These are phyloP conservation scores for Pyricularia sp. DNA, from an alignment of 2,329 filamentous ascomycete species.

Conservation along the genomic window DNA sequence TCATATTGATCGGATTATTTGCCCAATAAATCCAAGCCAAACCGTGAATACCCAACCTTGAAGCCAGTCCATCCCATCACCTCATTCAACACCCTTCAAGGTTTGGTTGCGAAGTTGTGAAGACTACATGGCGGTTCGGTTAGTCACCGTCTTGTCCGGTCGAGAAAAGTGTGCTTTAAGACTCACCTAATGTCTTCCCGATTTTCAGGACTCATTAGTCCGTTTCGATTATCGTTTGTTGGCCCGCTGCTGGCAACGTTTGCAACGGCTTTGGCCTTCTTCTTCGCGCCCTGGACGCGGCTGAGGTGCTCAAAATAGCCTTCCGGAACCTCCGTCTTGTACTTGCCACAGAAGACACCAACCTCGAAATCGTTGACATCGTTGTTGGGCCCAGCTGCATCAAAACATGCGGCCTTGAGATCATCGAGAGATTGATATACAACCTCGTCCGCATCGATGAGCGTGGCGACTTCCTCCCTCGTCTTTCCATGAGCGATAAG, in stretches of 20 bases:
- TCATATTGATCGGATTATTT: neutral
- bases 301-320: slow-evolving; percentile 76
- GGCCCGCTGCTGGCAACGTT: neutral
- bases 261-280: slow-evolving; percentile 6
- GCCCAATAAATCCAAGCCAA: neutral
- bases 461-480: slow-evolving; percentile 25
- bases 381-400: slow-evolving; percentile 47
- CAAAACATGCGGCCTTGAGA: slow-evolving; percentile 65
- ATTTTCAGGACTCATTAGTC: slow-evolving; percentile 1
- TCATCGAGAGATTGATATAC: slow-evolving; percentile 52
- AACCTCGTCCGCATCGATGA: slow-evolving; percentile 38
- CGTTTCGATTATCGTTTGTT: neutral
- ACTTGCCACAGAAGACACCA: slow-evolving; percentile 82
- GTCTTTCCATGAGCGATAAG: slow-evolving; percentile 17
- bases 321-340: slow-evolving; percentile 65
- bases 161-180: neutral
- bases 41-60: neutral
- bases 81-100: neutral
- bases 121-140: neutral
- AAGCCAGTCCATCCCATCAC: neutral
- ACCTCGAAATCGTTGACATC: slow-evolving; percentile 61
- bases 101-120: slow-evolving; percentile 5
- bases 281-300: slow-evolving; percentile 53
- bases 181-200: slow-evolving; percentile 8
- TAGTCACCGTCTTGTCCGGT: neutral